Conservation (phyloP, 23 red algal species). For the Pyropia yezoensis region DNA sequence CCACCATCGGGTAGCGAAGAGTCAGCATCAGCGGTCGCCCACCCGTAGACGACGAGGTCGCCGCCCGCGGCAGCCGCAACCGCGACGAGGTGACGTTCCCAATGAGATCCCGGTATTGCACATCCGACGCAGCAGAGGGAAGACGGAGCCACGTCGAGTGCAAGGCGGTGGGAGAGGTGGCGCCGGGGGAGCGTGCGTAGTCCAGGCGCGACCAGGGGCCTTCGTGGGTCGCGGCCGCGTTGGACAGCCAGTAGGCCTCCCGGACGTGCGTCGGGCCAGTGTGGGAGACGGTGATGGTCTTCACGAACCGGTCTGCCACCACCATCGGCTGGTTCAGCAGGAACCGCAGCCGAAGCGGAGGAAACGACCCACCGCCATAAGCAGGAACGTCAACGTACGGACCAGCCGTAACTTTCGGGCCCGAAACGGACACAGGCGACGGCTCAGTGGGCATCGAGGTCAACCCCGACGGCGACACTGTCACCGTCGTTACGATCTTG, state of each 20-base stretch:
- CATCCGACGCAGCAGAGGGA: slow-evolving; percentile 28
- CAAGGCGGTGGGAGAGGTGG: slow-evolving; percentile 16
- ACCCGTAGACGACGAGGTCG: not conserved
- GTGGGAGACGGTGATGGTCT: slow-evolving; percentile 24
- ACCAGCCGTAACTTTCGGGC: slow-evolving; percentile 17
- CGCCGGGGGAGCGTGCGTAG: slow-evolving; percentile 6
- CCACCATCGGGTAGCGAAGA: slow-evolving; percentile 74
- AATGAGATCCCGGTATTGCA: slow-evolving; percentile 51
- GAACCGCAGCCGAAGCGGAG: slow-evolving; percentile 33
- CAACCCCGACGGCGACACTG: slow-evolving; percentile 6
- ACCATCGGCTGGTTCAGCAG: slow-evolving; percentile 40
- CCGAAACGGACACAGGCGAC: slow-evolving; percentile 7
- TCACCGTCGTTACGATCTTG: slow-evolving; percentile 16
- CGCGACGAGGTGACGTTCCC: slow-evolving; percentile 55
- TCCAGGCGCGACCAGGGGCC: slow-evolving; percentile 70
- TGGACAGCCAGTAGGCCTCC: slow-evolving; percentile 30
- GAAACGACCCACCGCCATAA: not conserved
- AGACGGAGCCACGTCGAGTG: slow-evolving; percentile 47
- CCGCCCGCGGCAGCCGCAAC: slow-evolving; percentile 22
- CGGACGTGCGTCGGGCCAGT: slow-evolving; percentile 13
- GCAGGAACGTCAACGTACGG: slow-evolving; percentile 31
- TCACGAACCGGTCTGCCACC: slow-evolving; percentile 11
- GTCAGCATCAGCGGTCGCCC: slow-evolving; percentile 18
- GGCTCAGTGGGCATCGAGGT: slow-evolving; percentile 2
- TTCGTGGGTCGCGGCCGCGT: slow-evolving; percentile 27